A percentile compares a stretch with the other conserved stretches of the same genome.
Evolutionary conservation across 2,329 filamentous ascomycete genomes (phyloP).

Genomic region (Aspergillus floridensis): DNA sequence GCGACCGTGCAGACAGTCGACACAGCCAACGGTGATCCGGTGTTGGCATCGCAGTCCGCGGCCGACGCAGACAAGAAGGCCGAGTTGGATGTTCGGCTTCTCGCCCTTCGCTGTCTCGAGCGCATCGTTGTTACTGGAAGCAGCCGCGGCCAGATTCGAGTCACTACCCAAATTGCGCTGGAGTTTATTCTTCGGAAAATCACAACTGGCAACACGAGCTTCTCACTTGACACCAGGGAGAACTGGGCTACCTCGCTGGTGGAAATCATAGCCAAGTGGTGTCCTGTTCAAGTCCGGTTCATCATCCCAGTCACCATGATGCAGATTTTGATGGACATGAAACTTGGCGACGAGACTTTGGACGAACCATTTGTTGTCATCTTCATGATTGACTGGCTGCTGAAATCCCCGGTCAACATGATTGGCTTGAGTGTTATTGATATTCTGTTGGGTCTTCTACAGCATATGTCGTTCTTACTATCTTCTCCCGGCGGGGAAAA

Average conservation of each 20-base stretch:
- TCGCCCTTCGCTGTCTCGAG: conserved; percentile 83
- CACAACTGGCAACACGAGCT: conserved; percentile 50
- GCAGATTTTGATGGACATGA: conserved; percentile 68
- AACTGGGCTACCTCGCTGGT: conserved; percentile 84
- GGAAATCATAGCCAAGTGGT: conserved; percentile 77
- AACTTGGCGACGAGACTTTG: conserved; percentile 68
- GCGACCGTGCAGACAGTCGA: conserved; percentile 73
- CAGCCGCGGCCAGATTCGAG: conserved; percentile 76
- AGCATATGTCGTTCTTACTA: conserved; percentile 75
- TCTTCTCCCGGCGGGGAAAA: conserved; percentile 54
- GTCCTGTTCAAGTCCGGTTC: conserved; percentile 91
- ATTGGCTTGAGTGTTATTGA: conserved; percentile 97
- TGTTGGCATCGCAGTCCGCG: conserved; percentile 69
- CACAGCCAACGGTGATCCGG: conserved; percentile 64
- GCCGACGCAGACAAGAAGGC: conserved; percentile 85
- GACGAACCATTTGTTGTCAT: conserved; percentile 72
- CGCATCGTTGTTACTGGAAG: conserved; percentile 75
- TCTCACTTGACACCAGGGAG: conserved; percentile 47
- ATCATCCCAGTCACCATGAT: conserved; percentile 80
- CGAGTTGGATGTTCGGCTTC: conserved; percentile 80
- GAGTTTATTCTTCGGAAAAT: conserved; percentile 65
- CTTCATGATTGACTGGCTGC: conserved; percentile 74
- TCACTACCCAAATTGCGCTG: conserved; percentile 70
- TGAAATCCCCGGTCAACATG: conserved; percentile 86
- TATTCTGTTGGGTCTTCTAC: conserved; percentile 77